A percentile compares a stretch with the other conserved stretches of the same genome.
These are phyloP conservation scores for Solioccasus polychromus DNA, from an alignment of 768 basidiomycete species.

Conservation along the genomic window DNA sequence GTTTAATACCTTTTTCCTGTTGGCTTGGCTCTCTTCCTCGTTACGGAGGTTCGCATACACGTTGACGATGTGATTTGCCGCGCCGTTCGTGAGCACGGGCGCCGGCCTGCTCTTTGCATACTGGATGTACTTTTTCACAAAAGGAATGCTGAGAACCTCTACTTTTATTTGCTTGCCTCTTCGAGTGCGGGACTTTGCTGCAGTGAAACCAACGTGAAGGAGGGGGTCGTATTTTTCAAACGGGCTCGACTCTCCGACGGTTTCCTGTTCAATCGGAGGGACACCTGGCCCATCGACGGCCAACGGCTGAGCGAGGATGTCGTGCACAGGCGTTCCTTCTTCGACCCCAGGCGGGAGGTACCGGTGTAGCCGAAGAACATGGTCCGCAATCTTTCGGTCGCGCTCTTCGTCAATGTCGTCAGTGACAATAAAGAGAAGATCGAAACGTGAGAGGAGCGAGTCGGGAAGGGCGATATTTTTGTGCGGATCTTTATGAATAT, in stretches of 20 bases:
- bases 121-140: conserved; percentile 98
- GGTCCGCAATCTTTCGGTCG: conserved; percentile 94
- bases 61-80: conserved; percentile 90
- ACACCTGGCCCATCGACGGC: conserved; percentile 75
- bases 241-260: conserved; percentile 51
- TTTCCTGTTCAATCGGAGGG: conserved; percentile 36
- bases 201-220: conserved; percentile 78
- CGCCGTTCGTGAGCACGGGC: conserved; percentile 87
- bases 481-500: conserved; percentile 99
- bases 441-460: conserved; percentile 97
- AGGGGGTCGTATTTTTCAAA: conserved; percentile 98
- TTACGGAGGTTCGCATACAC: conserved; percentile 92
- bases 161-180: conserved; percentile 59
- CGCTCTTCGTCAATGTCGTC: conserved; percentile 96
- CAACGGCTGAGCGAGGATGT: conserved; percentile 85
- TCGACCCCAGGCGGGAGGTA: conserved; percentile 96
- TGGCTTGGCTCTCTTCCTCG: conserved; percentile 80
- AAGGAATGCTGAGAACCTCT: conserved; percentile 88
- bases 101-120: conserved; percentile 89
- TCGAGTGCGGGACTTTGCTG: conserved; percentile 47
- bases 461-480: conserved; percentile 98
- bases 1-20: conserved; percentile 78
- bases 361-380: conserved; percentile 95
- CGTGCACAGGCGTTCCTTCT: conserved; percentile 89
- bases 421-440: conserved; percentile 95